Conservation (phyloP, 331 rosid species). For the Pyrus hybrid region DNA sequence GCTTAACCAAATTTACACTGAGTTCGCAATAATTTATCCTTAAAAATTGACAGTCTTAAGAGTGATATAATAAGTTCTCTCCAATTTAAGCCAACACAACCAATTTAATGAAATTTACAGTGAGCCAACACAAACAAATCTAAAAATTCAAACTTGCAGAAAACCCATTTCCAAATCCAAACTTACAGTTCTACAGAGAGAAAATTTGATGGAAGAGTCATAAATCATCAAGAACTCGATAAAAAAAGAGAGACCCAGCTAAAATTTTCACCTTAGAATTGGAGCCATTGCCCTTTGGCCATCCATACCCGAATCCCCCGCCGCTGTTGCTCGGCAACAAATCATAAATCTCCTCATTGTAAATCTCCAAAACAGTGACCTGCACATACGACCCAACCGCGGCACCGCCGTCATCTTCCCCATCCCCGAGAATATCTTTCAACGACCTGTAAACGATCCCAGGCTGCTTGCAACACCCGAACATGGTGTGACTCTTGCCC, state of each 20-base stretch:
- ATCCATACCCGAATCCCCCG: conserved; percentile 61
- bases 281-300: conserved; percentile 60
- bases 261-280: conserved; percentile 49
- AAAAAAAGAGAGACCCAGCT: background rate
- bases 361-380: conserved; percentile 86
- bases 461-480: conserved; percentile 75
- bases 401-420: conserved; percentile 23
- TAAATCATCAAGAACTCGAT: background rate
- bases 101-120: background rate
- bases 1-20: background rate
- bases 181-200: background rate
- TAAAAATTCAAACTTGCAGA: background rate
- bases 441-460: conserved; percentile 87
- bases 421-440: conserved; percentile 75
- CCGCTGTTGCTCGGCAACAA: conserved; percentile 55
- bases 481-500: conserved; percentile 96
- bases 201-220: background rate
- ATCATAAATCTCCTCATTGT: conserved; percentile 91
- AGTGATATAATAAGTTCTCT: background rate
- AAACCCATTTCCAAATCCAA: background rate
- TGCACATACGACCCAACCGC: conserved; percentile 64
- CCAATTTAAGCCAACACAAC: background rate
- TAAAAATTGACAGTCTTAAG: background rate
- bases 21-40: background rate
- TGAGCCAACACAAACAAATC: background rate